Evolutionary conservation across 768 basidiomycete species (phyloP).

Genomic region (Austroboletus festivus): DNA sequence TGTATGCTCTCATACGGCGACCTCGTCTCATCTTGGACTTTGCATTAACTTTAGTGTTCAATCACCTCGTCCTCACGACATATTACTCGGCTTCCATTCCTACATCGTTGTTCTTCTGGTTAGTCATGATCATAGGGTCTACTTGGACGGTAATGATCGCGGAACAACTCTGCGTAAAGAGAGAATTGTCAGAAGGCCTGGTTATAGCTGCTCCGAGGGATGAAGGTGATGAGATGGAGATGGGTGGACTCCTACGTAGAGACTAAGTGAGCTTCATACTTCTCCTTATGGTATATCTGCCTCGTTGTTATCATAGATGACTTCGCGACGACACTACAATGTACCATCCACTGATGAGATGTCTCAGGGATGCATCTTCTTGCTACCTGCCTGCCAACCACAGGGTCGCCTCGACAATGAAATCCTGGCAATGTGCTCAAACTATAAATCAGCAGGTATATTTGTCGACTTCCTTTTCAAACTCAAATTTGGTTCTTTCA

Average conservation of each 20-base stretch:
- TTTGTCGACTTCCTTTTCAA: slow-evolving; percentile 8
- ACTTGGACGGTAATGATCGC: slow-evolving; percentile 74
- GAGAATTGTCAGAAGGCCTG: slow-evolving; percentile 88
- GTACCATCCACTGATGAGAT: slow-evolving; percentile 16
- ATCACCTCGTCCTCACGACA: slow-evolving; percentile 89
- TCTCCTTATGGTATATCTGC: slow-evolving; percentile 6
- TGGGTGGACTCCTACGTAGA: slow-evolving; percentile 49
- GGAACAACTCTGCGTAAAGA: slow-evolving; percentile 87
- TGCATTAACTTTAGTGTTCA: slow-evolving; percentile 84
- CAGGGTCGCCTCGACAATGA: slow-evolving; percentile 5
- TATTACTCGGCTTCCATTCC: slow-evolving; percentile 71
- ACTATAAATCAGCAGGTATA: neutral
- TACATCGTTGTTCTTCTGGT: slow-evolving; percentile 92
- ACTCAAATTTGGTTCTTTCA: slow-evolving; percentile 13
- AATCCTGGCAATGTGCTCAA: slow-evolving; percentile 1
- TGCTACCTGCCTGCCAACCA: slow-evolving; percentile 1
- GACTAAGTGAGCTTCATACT: slow-evolving; percentile 50
- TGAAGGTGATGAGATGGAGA: slow-evolving; percentile 54
- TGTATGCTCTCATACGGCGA: slow-evolving; percentile 84
- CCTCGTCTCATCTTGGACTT: slow-evolving; percentile 96
- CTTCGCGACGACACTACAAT: slow-evolving; percentile 19
- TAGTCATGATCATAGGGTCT: slow-evolving; percentile 67
- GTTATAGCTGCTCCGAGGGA: slow-evolving; percentile 44
- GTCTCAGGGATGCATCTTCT: slow-evolving; percentile 13
- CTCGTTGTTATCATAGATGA: slow-evolving; percentile 10